Evolutionary conservation across 2,329 filamentous ascomycete species (phyloP).

Genomic region (Calonectria fujianensis): DNA sequence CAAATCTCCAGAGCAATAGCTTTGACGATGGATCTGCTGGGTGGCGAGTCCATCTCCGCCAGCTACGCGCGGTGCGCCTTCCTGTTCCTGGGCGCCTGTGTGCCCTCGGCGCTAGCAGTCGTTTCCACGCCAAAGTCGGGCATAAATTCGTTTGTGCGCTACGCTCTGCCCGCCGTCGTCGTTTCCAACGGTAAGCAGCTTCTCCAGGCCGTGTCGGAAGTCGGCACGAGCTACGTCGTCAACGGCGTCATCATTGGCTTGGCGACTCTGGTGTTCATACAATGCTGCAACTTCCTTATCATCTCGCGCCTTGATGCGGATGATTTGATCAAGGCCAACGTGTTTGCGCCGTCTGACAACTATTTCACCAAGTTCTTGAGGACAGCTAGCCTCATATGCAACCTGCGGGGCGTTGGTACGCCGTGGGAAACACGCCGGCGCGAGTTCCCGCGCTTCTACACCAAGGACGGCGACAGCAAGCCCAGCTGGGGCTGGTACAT

Average conservation of each 20-base stretch:
- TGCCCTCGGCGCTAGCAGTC: not conserved
- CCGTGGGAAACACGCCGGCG: not conserved
- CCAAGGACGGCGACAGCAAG: not conserved
- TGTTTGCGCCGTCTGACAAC: not conserved
- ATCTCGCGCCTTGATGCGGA: not conserved
- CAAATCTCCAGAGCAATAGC: not conserved
- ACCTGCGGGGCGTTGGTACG: not conserved
- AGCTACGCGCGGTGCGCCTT: not conserved
- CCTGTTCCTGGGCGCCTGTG: not conserved
- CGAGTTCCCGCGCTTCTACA: not conserved
- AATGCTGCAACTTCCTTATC: conserved; percentile 11
- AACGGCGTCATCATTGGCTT: not conserved
- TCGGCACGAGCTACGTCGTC: not conserved
- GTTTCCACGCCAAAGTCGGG: not conserved
- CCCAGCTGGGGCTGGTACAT: not conserved
- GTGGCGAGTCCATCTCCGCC: not conserved
- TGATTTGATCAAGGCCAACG: not conserved
- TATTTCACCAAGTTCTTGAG: not conserved
- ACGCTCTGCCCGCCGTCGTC: not conserved
- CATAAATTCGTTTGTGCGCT: not conserved
- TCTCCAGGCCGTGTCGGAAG: not conserved
- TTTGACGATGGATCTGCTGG: not conserved
- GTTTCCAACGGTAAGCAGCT: not conserved
- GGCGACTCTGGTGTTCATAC: not conserved
- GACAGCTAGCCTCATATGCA: not conserved